Base-by-base conservation (phyloP, 768 basidiomycete genomes). In the Leucosporidium yakuticum region DNA sequence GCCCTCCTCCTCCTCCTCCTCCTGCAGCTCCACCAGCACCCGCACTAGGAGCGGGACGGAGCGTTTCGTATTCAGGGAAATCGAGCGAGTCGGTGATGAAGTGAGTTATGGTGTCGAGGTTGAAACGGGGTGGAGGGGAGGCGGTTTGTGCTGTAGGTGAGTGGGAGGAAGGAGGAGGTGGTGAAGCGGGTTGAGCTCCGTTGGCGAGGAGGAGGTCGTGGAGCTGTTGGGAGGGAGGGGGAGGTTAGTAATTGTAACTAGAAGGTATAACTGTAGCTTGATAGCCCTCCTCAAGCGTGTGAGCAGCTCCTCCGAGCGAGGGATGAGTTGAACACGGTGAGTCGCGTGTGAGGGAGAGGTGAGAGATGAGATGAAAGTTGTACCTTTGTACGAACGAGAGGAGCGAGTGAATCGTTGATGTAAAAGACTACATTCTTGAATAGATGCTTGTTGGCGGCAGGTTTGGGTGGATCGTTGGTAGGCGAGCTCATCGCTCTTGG, bases 31-130 rank as follows among this genome's bases (percentile, higher is more conserved):
- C n/a, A n/a, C n/a, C n/a, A n/a, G n/a, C n/a, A n/a, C n/a, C n/a
- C n/a, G n/a, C n/a, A n/a, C n/a, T 56, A 20, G 49, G 27, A 75
- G 80, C 61, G 51, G 81, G 74, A 3, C 73, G 65, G n/a, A 84
- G 74, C 15, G 80, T 79, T 64, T 84, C 80, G 74, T 83, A 84
- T 27, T 86, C 85, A 47, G 85, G 83, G 62, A 86, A 84, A 70
- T 81, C 79, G 66, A 81, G 69, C 50, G 87, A 78, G 77, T 86
- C 81, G 58, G 86, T 80, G 73, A 90, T 80, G 51, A 87, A 79
- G 75, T 85, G 84, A 4, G 85, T 86, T 23, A 81, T 75, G 68
- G 82, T 76, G 19, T 79, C 29, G 21, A 48, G 51, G 60, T 75
- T 72, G 68, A 75, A 74, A 17, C 62, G 11, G 20, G 4, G 11